Percentiles rank a stretch among this genome's conserved stretches.
Evolutionary conservation across 1,284 basidiomycete genomes (phyloP).

Genomic region (Sporisorium sorghi): DNA sequence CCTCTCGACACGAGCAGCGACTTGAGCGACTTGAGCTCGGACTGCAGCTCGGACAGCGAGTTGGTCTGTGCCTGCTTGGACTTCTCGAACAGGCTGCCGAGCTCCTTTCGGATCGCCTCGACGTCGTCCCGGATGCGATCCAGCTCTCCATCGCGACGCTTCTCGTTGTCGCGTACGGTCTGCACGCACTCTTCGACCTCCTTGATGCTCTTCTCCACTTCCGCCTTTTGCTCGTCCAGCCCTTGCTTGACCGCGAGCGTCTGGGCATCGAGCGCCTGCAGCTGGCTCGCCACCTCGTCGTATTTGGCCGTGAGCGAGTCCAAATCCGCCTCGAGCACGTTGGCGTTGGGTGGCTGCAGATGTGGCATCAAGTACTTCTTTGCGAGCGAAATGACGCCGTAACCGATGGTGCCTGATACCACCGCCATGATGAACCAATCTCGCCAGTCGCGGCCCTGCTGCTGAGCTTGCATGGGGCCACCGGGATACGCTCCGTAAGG

Average conservation of each 20-base stretch:
- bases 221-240: constrained; percentile 83
- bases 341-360: constrained; percentile 86
- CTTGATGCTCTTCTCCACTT: constrained; percentile 80
- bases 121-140: constrained; percentile 76
- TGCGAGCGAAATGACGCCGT: constrained; percentile 86
- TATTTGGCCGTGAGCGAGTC: constrained; percentile 88
- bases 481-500: constrained; percentile 24
- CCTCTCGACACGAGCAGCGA: constrained; percentile 86
- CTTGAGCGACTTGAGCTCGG: constrained; percentile 94
- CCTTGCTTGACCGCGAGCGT: constrained; percentile 79
- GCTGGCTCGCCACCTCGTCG: constrained; percentile 82
- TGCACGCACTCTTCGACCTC: constrained; percentile 83
- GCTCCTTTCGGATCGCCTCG: constrained; percentile 82
- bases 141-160: constrained; percentile 86
- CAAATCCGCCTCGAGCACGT: constrained; percentile 89
- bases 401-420: constrained; percentile 87
- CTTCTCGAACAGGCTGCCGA: constrained; percentile 96
- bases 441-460: constrained; percentile 64
- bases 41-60: constrained; percentile 84
- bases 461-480: constrained; percentile 27
- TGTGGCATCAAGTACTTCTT: constrained; percentile 94
- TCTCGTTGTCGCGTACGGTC: constrained; percentile 82
- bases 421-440: constrained; percentile 82
- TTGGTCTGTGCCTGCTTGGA: constrained; percentile 78
- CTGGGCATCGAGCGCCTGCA: constrained; percentile 81